These are phyloP conservation scores for Melanomma pulvis-pyrius DNA, from an alignment of 495 filamentous ascomycete genomes.

Conservation along the genomic window DNA sequence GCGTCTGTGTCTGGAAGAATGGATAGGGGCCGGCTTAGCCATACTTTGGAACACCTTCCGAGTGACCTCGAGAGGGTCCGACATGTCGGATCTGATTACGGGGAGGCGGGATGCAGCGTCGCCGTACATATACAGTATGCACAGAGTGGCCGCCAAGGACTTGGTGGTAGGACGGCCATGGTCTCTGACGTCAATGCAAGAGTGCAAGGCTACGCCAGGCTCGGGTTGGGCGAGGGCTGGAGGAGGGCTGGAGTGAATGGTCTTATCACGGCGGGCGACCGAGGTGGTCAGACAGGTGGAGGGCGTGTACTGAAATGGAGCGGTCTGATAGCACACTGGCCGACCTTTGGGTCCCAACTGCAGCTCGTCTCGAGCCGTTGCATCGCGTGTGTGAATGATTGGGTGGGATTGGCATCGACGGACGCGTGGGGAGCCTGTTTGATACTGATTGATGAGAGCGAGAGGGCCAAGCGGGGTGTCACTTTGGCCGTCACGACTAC, in stretches of 20 bases:
- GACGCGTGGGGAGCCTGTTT: slow-evolving; percentile 10
- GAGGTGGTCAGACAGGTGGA: neutral
- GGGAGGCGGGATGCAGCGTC: neutral
- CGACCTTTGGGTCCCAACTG: neutral
- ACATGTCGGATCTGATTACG: slow-evolving; percentile 6
- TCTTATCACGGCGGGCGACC: neutral
- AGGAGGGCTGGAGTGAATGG: neutral
- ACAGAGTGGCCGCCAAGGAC: slow-evolving; percentile 30
- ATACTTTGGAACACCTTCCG: neutral
- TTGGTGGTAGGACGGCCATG: slow-evolving; percentile 23
- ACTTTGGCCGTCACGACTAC: neutral
- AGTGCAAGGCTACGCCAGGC: neutral
- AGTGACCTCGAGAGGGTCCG: slow-evolving; percentile 2
- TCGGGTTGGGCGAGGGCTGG: neutral
- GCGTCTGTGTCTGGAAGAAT: neutral
- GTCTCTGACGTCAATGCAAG: slow-evolving; percentile 6
- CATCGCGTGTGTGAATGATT: slow-evolving; percentile 34
- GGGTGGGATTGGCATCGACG: slow-evolving; percentile 1
- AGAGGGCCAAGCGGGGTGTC: slow-evolving; percentile 21
- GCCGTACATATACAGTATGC: neutral
- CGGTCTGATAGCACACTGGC: neutral
- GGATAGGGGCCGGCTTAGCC: slow-evolving; percentile 7
- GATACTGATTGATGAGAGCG: too few relatives aligned
- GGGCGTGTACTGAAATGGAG: neutral
- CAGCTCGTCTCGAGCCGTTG: neutral